phyloP scores from a whole-genome alignment of 2,329 filamentous ascomycete genomes.

The Paecilomyces fulvus region DNA sequence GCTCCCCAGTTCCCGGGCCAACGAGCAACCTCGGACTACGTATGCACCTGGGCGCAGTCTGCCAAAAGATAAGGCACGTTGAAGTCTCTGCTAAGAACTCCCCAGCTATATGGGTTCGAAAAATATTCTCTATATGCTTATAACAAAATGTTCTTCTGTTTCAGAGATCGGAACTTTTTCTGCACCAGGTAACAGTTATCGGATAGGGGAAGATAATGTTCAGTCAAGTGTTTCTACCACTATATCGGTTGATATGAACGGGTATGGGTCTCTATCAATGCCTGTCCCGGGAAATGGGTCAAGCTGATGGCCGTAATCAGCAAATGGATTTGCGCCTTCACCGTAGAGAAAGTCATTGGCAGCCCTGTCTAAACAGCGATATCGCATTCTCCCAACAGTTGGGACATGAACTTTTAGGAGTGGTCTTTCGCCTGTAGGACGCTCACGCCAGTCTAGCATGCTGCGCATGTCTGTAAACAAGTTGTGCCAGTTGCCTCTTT shows the following conservation, averaged over 20 bases:
- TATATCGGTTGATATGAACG: background rate
- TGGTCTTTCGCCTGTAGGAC: slow-evolving; percentile 3
- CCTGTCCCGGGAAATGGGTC: background rate
- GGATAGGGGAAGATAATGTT: background rate
- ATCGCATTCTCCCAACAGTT: slow-evolving; percentile 3
- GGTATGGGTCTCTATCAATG: background rate
- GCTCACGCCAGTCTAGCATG: slow-evolving; percentile 9
- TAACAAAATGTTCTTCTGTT: no score
- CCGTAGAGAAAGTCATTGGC: slow-evolving; percentile 15
- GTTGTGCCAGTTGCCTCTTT: slow-evolving; percentile 5
- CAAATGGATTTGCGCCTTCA: slow-evolving; percentile 14
- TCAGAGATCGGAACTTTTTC: no score
- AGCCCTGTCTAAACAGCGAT: slow-evolving; percentile 5
- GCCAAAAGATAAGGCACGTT: no score
- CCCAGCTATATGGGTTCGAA: no score
- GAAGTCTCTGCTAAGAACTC: no score
- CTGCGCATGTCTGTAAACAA: slow-evolving; percentile 12
- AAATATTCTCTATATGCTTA: no score
- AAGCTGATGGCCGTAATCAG: background rate
- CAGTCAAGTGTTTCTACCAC: background rate
- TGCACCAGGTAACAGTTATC: background rate
- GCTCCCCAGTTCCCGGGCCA: no score
- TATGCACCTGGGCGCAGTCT: no score
- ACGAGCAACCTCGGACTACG: no score
- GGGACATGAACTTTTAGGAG: background rate